A percentile compares a stretch with the other conserved stretches of the same genome.
Conservation (phyloP, 192 early-diverging fungal genomes). For the Linnemannia schmuckeri region DNA sequence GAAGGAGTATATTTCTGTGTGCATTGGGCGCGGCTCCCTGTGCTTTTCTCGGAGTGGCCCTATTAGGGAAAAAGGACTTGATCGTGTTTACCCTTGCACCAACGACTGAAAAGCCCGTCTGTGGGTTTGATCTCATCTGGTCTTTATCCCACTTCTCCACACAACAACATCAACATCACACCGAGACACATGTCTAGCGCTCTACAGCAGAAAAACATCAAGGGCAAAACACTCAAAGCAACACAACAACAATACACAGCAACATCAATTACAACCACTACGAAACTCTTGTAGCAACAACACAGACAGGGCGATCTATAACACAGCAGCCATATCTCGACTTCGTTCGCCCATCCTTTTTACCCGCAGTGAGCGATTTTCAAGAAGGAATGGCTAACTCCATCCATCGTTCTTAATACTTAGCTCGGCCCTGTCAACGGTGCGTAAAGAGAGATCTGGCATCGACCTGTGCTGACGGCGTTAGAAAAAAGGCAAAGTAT, state of each 20-base stretch:
- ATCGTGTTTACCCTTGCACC: slow-evolving; percentile 17
- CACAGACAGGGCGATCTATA: background rate
- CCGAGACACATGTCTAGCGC: slow-evolving; percentile 36
- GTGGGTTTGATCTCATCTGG: slow-evolving; percentile 29
- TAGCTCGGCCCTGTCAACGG: slow-evolving; percentile 87
- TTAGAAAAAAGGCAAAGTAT: slow-evolving; percentile 94
- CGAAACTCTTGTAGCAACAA: background rate
- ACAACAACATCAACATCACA: background rate
- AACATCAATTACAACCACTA: background rate
- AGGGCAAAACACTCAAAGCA: background rate
- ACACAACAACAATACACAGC: background rate
- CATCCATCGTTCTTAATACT: background rate
- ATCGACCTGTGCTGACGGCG: slow-evolving; percentile 83
- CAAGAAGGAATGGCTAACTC: background rate
- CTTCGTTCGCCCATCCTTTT: background rate
- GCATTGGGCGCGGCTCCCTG: slow-evolving; percentile 1
- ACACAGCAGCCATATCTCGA: background rate
- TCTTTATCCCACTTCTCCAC: slow-evolving; percentile 5
- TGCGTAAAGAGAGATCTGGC: slow-evolving; percentile 88
- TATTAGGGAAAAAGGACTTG: background rate
- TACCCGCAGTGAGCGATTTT: background rate
- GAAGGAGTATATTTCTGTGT: background rate
- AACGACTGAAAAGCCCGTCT: slow-evolving; percentile 20
- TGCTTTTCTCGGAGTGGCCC: background rate
- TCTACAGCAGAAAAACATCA: slow-evolving; percentile 13